A percentile compares a stretch with the other conserved stretches of the same genome.
These are phyloP conservation scores for Aureobasidium sp. DNA, from an alignment of 2,329 filamentous ascomycete species.

Conservation along the genomic window DNA sequence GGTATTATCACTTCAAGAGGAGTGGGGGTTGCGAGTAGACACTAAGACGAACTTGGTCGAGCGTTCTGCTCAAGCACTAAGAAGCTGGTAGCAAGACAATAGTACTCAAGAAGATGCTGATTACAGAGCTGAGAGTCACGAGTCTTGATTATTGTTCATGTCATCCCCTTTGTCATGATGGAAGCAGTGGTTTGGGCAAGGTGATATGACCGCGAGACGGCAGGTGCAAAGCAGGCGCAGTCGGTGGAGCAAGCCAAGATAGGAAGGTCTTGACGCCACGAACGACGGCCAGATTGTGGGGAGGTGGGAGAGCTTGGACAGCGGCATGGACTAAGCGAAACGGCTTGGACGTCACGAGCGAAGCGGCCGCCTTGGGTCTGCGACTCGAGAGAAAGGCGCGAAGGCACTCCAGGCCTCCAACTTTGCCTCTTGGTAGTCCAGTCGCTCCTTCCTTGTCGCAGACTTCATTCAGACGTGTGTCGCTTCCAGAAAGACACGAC, in stretches of 20 bases:
- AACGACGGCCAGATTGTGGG: neutral
- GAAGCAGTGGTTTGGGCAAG: neutral
- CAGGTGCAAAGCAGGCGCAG: neutral
- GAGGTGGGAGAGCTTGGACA: neutral
- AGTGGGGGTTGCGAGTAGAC: neutral
- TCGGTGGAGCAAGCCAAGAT: neutral
- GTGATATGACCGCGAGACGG: neutral
- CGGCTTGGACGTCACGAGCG: conserved; percentile 4
- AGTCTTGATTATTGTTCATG: no score
- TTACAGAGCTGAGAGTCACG: no score
- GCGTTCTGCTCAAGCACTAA: neutral
- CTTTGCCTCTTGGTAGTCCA: neutral
- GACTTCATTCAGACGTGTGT: neutral
- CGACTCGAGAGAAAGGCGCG: neutral
- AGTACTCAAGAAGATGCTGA: neutral
- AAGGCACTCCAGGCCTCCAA: neutral
- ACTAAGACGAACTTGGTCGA: neutral
- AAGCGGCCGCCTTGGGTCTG: neutral
- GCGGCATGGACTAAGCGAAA: neutral
- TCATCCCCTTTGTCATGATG: neutral
- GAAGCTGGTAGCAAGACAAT: neutral
- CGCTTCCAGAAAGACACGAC: neutral
- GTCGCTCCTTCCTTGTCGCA: neutral
- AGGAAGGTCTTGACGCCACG: conserved; percentile 5
- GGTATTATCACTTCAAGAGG: neutral